Base-by-base conservation (phyloP, 1,139 yeast genomes). In the Chernovozyma aurita region DNA sequence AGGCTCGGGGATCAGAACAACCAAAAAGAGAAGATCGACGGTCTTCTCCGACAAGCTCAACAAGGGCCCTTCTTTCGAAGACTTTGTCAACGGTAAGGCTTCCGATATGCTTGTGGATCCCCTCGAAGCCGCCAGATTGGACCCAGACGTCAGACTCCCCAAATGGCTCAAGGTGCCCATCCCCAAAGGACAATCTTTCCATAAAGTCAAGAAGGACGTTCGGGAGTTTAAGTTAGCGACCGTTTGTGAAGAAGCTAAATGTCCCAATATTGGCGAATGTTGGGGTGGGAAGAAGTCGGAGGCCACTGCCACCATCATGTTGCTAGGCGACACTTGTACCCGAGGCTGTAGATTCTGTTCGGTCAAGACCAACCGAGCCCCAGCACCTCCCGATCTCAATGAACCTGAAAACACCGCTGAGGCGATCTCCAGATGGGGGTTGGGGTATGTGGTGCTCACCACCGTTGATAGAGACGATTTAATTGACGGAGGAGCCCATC, bases 281-380 rank as follows among this genome's bases (percentile, higher is more conserved):
- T 94, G 99, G 99, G 97, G 98, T 37, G 98, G 98, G 24, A 80
- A 83, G 52, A 88, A 88, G 59, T 75, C 90, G 5, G 94, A 86
- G 52, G 97, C 98, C n/a, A 94, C 99, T 3, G 98, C 98, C 4
- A 94, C 99, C 3, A 92, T 94, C 51, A 94, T 94, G 99, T 70
- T 94, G 45, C 73, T 94, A 73, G 99, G 99, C 42, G 98, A 94
- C 53, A 92, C 98, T 0, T 94, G 99, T 64, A 94, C 99, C 4
- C 74, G 99, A 61, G 99, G 98, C 11, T 94, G 99, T 57, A 74
- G 99, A 44, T 94, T 94, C 64, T 94, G 99, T 60, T 85, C 95
- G 1, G 98, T 94, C 35, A 94, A 94, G 62, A 94, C 98, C 1
- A 80, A 81, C 58, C 74, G 98, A 50, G 67, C 67, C 4, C 99